Conservation (phyloP, 768 basidiomycete genomes). For the Lactarius deliciosus region DNA sequence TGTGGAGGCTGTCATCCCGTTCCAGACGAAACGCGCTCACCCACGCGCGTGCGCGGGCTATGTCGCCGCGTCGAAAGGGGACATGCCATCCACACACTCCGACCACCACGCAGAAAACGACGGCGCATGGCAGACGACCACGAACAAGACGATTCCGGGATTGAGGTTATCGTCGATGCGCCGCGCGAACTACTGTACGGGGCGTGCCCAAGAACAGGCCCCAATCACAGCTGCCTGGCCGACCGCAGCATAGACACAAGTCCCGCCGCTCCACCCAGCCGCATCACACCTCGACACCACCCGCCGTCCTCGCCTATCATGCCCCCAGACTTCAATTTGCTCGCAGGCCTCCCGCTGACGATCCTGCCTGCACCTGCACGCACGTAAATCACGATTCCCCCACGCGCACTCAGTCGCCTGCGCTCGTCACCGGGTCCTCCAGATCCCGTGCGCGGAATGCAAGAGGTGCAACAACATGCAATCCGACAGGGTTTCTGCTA, state of each 20-base stretch:
- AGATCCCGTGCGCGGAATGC: too few species aligned
- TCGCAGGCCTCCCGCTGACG: constrained; percentile 7
- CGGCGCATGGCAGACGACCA: constrained; percentile 1
- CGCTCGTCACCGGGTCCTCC: background rate
- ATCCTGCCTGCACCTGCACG: constrained; percentile 12
- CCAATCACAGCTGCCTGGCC: background rate
- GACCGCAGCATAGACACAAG: background rate
- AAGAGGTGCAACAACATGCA: too few species aligned
- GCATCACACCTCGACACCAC: background rate
- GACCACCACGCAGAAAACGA: background rate
- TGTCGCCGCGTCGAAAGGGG: background rate
- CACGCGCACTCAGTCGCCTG: constrained; percentile 13
- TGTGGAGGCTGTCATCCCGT: background rate
- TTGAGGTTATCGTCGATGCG: background rate
- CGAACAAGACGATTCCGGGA: background rate
- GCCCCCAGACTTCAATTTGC: background rate
- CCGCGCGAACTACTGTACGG: background rate
- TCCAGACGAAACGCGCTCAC: too few species aligned
- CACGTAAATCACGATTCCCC: constrained; percentile 4
- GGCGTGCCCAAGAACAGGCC: background rate
- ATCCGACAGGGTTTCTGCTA: too few species aligned
- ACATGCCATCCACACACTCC: background rate
- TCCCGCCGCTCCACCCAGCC: background rate
- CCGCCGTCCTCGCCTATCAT: background rate
- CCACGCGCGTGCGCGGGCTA: too few species aligned